Base-by-base conservation (phyloP, 306 rosid genomes). In the Hippophae gyantsensis region DNA sequence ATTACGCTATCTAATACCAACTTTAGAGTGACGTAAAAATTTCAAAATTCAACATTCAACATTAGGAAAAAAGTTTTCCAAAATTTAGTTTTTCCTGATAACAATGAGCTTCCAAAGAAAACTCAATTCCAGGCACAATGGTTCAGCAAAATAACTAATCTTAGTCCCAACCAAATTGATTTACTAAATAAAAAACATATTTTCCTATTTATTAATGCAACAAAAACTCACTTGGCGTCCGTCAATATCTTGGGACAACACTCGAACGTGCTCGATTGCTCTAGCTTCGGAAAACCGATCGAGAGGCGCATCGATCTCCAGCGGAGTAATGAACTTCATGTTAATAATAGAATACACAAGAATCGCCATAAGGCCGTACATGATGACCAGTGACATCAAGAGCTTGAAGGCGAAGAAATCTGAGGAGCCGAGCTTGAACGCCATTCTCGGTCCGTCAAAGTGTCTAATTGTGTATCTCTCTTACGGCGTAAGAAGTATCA, bases 251-350 rank as follows among this genome's bases (percentile, higher is more conserved):
- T 93, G 64, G 48, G 99, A 65, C 79, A 93, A 66, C 7, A 82
- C 38, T 9, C 95, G 88, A 10, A 93, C 78, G 14, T 93, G 99
- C 42, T 86, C 65, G 42, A 88, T 51, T 27, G 99, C 85, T 74
- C 99, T 78, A 27, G 74, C 97, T 74, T 88, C 99, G 1, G 99
- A 93, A 74, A 93, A 92, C 10, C 74, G 90, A 76, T 86, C 74
- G 43, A 76, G 82, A 27, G 99, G 99, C 25, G 96, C 99, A 47
- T 88, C 80, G 61, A 52, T 43, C 41, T 46, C 78, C 27, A 88
- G 94, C 7, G 96, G 97, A 50, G 50, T 73, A 13, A 92, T 61
- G 79, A 88, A 84, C 82, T 79, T 83, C 96, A 92, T 86, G 76
- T 92, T 69, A 53, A 82, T 10, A 50, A 84, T 72, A 66, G 84